These are phyloP conservation scores for Penicillium sp. DNA, from an alignment of 2,329 filamentous ascomycete species.

Conservation along the genomic window DNA sequence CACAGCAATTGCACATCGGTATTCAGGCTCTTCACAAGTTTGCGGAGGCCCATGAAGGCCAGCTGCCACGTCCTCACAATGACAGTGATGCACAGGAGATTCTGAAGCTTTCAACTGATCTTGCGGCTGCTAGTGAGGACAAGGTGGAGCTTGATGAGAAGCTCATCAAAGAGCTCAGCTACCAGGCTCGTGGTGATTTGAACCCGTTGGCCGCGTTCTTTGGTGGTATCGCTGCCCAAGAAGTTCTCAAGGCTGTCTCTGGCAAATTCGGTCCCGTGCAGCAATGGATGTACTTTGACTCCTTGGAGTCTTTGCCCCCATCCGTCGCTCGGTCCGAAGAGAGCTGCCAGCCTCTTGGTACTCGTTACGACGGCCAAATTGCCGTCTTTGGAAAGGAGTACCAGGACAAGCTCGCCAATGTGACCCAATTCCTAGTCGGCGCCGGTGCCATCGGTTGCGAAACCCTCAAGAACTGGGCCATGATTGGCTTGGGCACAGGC, in stretches of 20 bases:
- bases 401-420: constrained; percentile 88
- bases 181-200: constrained; percentile 88
- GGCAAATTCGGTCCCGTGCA: constrained; percentile 96
- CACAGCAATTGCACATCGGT: constrained; percentile 85
- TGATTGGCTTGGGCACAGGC: constrained; percentile 92
- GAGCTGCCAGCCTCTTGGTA: constrained; percentile 79
- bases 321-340: constrained; percentile 76
- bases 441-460: constrained; percentile 97
- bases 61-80: constrained; percentile 80
- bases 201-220: constrained; percentile 94
- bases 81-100: constrained; percentile 80
- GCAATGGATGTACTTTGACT: constrained; percentile 98
- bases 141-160: constrained; percentile 88
- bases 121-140: constrained; percentile 67
- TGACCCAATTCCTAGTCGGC: constrained; percentile 92
- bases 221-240: constrained; percentile 88
- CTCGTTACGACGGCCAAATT: constrained; percentile 94
- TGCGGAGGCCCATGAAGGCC: constrained; percentile 67
- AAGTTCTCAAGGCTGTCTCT: constrained; percentile 94
- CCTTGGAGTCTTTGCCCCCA: constrained; percentile 87
- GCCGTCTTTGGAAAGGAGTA: constrained; percentile 92
- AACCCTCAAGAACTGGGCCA: constrained; percentile 99
- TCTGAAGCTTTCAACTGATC: constrained; percentile 70
- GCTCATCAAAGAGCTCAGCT: constrained; percentile 87
- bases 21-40: constrained; percentile 92